Evolutionary conservation across 2,329 filamentous ascomycete species (phyloP).

Genomic region (Penicillium oxalicum): DNA sequence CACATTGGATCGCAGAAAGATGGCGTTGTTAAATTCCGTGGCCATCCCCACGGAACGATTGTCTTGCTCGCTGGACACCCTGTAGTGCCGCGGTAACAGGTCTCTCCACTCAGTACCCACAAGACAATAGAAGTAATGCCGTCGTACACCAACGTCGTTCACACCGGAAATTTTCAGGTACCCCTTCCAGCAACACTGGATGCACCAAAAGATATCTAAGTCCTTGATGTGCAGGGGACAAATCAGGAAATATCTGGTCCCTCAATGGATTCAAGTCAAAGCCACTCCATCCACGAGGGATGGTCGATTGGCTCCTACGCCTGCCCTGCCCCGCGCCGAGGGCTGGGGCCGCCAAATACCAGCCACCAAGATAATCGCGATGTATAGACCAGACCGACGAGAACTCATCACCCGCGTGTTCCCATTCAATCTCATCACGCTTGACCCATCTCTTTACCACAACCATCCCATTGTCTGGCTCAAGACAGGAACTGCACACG

Average conservation of each 20-base stretch:
- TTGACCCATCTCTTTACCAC: not conserved
- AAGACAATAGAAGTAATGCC: too few species aligned
- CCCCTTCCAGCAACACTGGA: too few species aligned
- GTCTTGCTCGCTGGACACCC: too few species aligned
- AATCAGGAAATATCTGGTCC: not conserved
- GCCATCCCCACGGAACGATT: too few species aligned
- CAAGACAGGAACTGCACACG: too few species aligned
- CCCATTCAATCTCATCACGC: not conserved
- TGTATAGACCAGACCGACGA: constrained; percentile 13
- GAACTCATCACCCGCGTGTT: constrained; percentile 3
- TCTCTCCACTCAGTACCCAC: too few species aligned
- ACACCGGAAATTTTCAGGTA: too few species aligned
- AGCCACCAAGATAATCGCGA: constrained; percentile 24
- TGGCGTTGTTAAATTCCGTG: too few species aligned
- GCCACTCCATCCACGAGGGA: not conserved
- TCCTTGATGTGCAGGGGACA: not conserved
- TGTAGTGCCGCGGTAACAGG: too few species aligned
- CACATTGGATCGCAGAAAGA: too few species aligned
- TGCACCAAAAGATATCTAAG: too few species aligned
- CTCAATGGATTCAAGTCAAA: not conserved
- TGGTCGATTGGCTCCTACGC: not conserved
- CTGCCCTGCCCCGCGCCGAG: constrained; percentile 16
- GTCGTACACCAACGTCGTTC: too few species aligned
- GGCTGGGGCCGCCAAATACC: constrained; percentile 21
- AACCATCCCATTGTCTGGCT: not conserved